Evolutionary conservation across 441 rosid genomes (phyloP).

Genomic region (Erodium moschatum): DNA sequence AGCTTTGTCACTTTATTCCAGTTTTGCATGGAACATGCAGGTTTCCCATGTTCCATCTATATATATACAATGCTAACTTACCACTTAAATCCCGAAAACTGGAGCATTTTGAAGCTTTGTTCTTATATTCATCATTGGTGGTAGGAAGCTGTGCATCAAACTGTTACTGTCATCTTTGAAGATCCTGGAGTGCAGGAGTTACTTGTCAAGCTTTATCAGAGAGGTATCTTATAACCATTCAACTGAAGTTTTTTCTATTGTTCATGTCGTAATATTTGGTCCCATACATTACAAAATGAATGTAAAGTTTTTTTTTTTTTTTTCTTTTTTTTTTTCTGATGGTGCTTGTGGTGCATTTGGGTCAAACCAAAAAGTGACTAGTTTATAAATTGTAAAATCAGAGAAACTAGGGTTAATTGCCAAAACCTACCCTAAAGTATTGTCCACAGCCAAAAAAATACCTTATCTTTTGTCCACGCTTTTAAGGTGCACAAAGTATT

Average conservation of each 20-base stretch:
- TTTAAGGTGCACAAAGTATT: too few species aligned
- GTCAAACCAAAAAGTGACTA: too few species aligned
- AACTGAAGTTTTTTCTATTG: background rate
- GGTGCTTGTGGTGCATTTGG: too few species aligned
- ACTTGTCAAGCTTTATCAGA: slow-evolving; percentile 86
- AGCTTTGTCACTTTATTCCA: background rate
- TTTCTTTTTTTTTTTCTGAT: too few species aligned
- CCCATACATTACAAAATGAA: too few species aligned
- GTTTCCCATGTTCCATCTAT: background rate
- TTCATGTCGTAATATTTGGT: background rate
- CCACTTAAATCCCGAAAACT: background rate
- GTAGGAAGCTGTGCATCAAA: slow-evolving; percentile 91
- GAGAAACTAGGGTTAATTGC: too few species aligned
- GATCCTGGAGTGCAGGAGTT: slow-evolving; percentile 97
- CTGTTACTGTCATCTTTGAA: slow-evolving; percentile 85
- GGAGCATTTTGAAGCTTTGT: background rate
- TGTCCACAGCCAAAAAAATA: too few species aligned
- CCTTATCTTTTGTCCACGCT: too few species aligned
- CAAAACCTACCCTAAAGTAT: too few species aligned
- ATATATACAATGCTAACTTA: background rate
- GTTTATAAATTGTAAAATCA: too few species aligned
- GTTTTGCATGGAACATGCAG: background rate
- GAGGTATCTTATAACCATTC: slow-evolving; percentile 38
- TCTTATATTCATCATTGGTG: slow-evolving; percentile 16
- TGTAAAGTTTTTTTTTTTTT: too few species aligned